These are phyloP conservation scores for Xylariaceae sp. DNA, from an alignment of 2,329 filamentous ascomycete genomes.

Conservation along the genomic window DNA sequence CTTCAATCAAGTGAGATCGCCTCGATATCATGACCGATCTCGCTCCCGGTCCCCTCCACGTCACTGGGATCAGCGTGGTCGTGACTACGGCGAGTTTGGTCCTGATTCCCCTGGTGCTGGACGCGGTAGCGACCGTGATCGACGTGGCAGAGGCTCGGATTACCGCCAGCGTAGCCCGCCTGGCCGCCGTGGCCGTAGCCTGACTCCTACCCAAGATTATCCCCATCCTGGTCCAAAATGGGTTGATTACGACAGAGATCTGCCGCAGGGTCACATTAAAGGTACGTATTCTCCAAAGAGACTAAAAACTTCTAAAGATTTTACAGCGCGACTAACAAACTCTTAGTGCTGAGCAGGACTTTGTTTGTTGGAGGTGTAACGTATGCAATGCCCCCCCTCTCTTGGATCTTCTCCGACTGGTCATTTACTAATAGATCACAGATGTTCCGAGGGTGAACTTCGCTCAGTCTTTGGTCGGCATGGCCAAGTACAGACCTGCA, in stretches of 20 bases:
- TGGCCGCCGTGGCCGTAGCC: constrained; percentile 60
- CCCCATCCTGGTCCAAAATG: constrained; percentile 52
- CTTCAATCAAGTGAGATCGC: constrained; percentile 58
- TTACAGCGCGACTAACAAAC: constrained; percentile 11
- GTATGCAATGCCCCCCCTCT: constrained; percentile 45
- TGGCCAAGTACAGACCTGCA: constrained; percentile 91
- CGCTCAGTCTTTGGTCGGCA: constrained; percentile 73
- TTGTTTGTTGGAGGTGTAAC: constrained; percentile 95
- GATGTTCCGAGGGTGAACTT: constrained; percentile 74
- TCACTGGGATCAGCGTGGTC: constrained; percentile 60
- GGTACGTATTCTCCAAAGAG: constrained; percentile 35
- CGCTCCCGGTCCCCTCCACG: constrained; percentile 76
- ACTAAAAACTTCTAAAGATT: not conserved
- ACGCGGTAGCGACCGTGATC: constrained; percentile 51
- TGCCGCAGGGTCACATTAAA: constrained; percentile 76
- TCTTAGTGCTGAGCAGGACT: constrained; percentile 76
- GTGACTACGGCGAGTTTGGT: constrained; percentile 67
- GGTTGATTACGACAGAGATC: constrained; percentile 69
- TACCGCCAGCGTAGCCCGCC: constrained; percentile 87
- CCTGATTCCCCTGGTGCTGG: constrained; percentile 60
- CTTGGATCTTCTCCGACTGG: constrained; percentile 4
- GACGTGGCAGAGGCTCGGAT: constrained; percentile 53
- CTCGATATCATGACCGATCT: constrained; percentile 57
- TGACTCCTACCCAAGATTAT: constrained; percentile 44
- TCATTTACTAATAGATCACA: constrained; percentile 34